These are phyloP conservation scores for Neurospora sp. DNA, from an alignment of 495 filamentous ascomycete genomes.

Conservation along the genomic window DNA sequence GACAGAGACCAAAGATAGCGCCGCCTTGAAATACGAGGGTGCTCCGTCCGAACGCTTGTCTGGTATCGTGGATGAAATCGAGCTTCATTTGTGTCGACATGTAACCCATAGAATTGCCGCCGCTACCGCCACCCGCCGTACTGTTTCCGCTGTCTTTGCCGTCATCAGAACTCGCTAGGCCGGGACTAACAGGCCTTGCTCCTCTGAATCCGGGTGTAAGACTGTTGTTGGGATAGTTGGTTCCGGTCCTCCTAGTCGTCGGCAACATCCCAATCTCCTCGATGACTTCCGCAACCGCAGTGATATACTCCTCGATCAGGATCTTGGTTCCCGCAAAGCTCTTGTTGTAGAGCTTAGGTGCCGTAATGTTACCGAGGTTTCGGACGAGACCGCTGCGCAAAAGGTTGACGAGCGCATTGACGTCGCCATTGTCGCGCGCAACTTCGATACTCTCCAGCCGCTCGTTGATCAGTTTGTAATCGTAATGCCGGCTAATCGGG, in stretches of 20 bases:
- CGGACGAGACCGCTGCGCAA: slow-evolving; percentile 80
- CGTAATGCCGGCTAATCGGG: slow-evolving; percentile 71
- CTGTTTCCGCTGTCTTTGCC: not conserved
- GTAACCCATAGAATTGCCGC: slow-evolving; percentile 5
- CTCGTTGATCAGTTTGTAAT: slow-evolving; percentile 76
- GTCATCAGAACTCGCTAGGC: slow-evolving; percentile 4
- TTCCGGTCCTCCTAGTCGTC: slow-evolving; percentile 26
- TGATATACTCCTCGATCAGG: slow-evolving; percentile 85
- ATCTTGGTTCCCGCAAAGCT: slow-evolving; percentile 85
- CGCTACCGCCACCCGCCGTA: not conserved
- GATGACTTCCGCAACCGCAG: slow-evolving; percentile 68
- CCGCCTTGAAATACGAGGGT: slow-evolving; percentile 85
- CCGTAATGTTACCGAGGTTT: slow-evolving; percentile 84
- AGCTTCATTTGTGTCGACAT: slow-evolving; percentile 77
- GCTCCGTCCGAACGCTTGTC: slow-evolving; percentile 81
- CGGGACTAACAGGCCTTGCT: not conserved
- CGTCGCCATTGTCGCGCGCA: slow-evolving; percentile 67
- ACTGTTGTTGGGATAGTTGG: not conserved
- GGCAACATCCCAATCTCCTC: slow-evolving; percentile 65
- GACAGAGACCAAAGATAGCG: slow-evolving; percentile 84
- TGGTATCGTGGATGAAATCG: slow-evolving; percentile 78
- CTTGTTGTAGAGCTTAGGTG: slow-evolving; percentile 72
- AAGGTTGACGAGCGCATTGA: slow-evolving; percentile 63
- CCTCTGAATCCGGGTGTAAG: not conserved
- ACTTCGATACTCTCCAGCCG: slow-evolving; percentile 60